Conservation (phyloP, 495 filamentous ascomycete species). For the Penicillium turbatum region DNA sequence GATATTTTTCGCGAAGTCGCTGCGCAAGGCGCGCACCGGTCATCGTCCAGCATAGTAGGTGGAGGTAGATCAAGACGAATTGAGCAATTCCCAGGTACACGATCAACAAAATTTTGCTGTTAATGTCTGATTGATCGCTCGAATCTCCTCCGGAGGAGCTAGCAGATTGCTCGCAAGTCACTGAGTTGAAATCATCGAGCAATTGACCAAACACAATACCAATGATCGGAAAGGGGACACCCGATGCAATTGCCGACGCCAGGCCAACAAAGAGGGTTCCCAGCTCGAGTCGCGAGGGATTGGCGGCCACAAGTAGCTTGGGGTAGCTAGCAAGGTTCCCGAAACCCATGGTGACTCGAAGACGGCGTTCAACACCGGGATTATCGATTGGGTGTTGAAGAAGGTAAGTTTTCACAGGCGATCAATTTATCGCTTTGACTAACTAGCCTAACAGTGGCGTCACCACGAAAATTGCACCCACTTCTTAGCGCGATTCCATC, state of each 20-base stretch:
- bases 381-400: slow-evolving; percentile 7
- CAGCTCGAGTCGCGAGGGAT: slow-evolving; percentile 19
- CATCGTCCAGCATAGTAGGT: slow-evolving; percentile 54
- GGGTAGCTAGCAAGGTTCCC: slow-evolving; percentile 39
- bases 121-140: slow-evolving; percentile 42
- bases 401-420: slow-evolving; percentile 1
- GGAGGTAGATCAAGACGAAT: slow-evolving; percentile 55
- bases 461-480: slow-evolving; percentile 6
- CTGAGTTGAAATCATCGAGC: slow-evolving; percentile 60
- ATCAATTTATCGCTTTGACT: slow-evolving; percentile 7
- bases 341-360: slow-evolving; percentile 22
- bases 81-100: slow-evolving; percentile 61
- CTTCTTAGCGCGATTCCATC: slow-evolving; percentile 7
- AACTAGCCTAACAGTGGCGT: slow-evolving; percentile 5
- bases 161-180: slow-evolving; percentile 44
- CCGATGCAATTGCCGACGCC: slow-evolving; percentile 54
- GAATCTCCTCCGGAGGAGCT: slow-evolving; percentile 9
- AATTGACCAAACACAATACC: slow-evolving; percentile 66
- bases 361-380: slow-evolving; percentile 2
- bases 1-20: slow-evolving; percentile 55
- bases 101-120: slow-evolving; percentile 55
- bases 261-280: slow-evolving; percentile 35
- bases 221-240: slow-evolving; percentile 64
- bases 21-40: slow-evolving; percentile 58
- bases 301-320: slow-evolving; percentile 38